Percentiles rank a stretch among this genome's conserved stretches.
Conservation (phyloP, 31 red algal genomes). For the Odonthalia washingtoniensis region DNA sequence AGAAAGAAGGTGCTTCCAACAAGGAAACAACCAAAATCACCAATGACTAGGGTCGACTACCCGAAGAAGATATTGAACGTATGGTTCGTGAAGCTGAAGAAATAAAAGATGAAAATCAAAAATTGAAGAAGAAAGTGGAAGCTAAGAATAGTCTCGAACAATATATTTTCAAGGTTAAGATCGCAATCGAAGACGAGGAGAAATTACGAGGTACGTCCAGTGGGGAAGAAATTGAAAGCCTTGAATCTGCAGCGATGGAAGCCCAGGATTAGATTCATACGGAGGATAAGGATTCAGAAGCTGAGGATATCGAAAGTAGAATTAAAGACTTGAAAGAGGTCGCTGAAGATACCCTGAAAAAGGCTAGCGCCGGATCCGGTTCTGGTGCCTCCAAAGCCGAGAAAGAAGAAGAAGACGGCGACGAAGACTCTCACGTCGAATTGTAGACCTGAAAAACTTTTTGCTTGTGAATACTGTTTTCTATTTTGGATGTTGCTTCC, state of each 20-base stretch:
- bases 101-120: conserved; percentile 91
- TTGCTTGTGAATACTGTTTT: no score
- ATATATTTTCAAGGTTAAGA: conserved; percentile 79
- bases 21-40: conserved; percentile 95
- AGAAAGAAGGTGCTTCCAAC: conserved; percentile 91
- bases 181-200: conserved; percentile 84
- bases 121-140: conserved; percentile 91
- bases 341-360: conserved; percentile 83
- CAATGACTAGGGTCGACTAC: conserved; percentile 95
- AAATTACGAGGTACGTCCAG: conserved; percentile 71
- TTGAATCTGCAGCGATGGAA: conserved; percentile 82
- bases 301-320: conserved; percentile 84
- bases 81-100: conserved; percentile 99
- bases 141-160: conserved; percentile 91
- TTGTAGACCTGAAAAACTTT: no score
- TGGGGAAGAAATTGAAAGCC: conserved; percentile 76
- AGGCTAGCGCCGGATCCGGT: conserved; percentile 68
- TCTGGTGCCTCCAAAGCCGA: conserved; percentile 51
- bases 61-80: conserved; percentile 98
- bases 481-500: no score
- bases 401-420: conserved; percentile 66
- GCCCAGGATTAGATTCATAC: conserved; percentile 88
- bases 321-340: conserved; percentile 93
- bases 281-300: conserved; percentile 81
- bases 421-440: conserved; percentile 65